A percentile compares a stretch with the other conserved stretches of the same genome.
These are phyloP conservation scores for Stenogyne calaminthoides DNA, from an alignment of 305 asterid genomes.

Conservation along the genomic window DNA sequence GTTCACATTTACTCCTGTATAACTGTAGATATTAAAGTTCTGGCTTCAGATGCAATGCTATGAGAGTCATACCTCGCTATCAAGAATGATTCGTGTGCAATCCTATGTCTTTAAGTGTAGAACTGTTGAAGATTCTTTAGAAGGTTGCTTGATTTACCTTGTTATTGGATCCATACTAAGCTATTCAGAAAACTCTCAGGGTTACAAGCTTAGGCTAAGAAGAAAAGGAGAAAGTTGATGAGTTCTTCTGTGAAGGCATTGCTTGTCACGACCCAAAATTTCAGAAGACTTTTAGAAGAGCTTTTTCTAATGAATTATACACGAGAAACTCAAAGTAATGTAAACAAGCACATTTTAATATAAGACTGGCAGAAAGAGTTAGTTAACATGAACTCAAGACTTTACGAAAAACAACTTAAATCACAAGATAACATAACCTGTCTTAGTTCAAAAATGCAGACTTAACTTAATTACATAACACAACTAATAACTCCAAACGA, in stretches of 20 bases:
- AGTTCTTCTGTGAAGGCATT: slow-evolving; percentile 9
- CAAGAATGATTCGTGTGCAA: slow-evolving; percentile 9
- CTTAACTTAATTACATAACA: too few species aligned
- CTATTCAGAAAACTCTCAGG: background rate
- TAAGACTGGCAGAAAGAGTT: too few species aligned
- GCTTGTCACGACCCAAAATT: too few species aligned
- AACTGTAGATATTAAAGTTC: background rate
- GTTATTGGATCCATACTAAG: slow-evolving; percentile 14
- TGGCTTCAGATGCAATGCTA: background rate
- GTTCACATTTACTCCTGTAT: slow-evolving; percentile 5
- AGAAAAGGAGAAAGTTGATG: slow-evolving; percentile 1
- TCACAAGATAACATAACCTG: too few species aligned
- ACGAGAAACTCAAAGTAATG: too few species aligned
- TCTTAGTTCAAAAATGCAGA: too few species aligned
- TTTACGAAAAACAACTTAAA: too few species aligned
- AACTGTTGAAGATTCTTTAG: slow-evolving; percentile 7
- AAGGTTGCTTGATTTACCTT: slow-evolving; percentile 1
- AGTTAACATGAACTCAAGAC: too few species aligned
- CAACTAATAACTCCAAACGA: too few species aligned
- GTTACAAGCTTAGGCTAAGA: background rate
- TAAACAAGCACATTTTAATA: too few species aligned
- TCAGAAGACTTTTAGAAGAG: too few species aligned
- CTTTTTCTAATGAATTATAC: too few species aligned
- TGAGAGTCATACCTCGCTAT: slow-evolving; percentile 4
- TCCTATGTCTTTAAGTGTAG: slow-evolving; percentile 10